Evolutionary conservation across 345 rosid genomes (phyloP).

Genomic region (Firmiana major): DNA sequence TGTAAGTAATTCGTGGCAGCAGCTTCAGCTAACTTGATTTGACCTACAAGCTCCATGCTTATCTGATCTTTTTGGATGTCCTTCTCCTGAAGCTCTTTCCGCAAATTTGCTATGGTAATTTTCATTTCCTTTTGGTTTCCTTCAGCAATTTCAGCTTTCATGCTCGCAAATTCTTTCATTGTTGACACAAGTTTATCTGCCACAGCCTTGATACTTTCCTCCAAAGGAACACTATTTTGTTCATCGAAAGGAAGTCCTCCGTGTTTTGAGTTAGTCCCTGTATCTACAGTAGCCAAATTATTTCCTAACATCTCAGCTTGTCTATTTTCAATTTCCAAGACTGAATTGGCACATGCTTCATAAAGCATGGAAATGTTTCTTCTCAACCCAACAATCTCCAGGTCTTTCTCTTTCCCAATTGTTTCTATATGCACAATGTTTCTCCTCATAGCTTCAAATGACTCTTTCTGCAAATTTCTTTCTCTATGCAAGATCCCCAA

Average conservation of each 20-base stretch:
- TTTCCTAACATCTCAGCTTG: constrained; percentile 43
- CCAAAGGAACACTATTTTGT: constrained; percentile 32
- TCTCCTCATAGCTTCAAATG: constrained; percentile 40
- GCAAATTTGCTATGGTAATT: constrained; percentile 41
- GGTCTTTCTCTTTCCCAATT: constrained; percentile 43
- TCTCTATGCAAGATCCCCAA: constrained; percentile 37
- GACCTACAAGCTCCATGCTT: constrained; percentile 78
- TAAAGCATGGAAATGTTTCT: constrained; percentile 54
- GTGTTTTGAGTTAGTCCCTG: constrained; percentile 30
- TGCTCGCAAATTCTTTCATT: constrained; percentile 29
- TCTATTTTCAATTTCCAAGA: constrained; percentile 63
- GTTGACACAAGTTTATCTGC: constrained; percentile 50
- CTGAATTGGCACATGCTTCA: constrained; percentile 58
- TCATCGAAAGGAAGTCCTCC: constrained; percentile 26
- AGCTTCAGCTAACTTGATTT: constrained; percentile 91
- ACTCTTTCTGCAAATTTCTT: constrained; percentile 33
- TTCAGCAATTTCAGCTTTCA: not conserved
- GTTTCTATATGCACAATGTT: constrained; percentile 41
- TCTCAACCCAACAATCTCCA: constrained; percentile 44
- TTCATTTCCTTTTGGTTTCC: no score
- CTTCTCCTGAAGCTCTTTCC: constrained; percentile 78
- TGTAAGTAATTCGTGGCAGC: constrained; percentile 47
- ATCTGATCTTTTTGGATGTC: constrained; percentile 59
- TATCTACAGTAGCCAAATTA: constrained; percentile 19
- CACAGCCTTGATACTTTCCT: constrained; percentile 50